These are phyloP conservation scores for Stromatinia cepivora DNA, from an alignment of 2,329 filamentous ascomycete species.

Conservation along the genomic window DNA sequence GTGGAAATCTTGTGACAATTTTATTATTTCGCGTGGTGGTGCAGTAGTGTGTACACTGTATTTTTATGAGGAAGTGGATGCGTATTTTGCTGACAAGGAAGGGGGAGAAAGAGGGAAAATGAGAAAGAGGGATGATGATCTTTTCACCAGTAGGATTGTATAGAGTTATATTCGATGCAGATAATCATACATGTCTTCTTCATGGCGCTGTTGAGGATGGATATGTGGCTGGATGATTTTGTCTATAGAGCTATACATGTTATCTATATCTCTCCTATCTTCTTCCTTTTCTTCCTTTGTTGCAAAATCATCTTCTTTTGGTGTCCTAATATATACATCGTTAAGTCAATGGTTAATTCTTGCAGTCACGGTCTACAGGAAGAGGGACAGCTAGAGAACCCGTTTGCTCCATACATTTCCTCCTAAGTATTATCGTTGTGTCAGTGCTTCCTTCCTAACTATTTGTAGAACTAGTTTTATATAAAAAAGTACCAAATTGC, in stretches of 20 bases:
- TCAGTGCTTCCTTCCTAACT: constrained; percentile 8
- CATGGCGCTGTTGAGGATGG: neutral
- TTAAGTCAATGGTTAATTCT: neutral
- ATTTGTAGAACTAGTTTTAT: constrained; percentile 5
- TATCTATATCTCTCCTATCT: neutral
- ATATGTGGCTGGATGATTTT: neutral
- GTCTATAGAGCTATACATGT: neutral
- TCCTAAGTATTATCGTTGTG: constrained; percentile 14
- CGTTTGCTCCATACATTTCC: neutral
- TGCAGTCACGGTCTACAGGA: constrained; percentile 14
- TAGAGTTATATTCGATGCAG: neutral
- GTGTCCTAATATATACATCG: neutral
- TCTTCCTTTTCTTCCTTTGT: neutral
- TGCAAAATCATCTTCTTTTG: neutral
- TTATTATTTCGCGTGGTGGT: constrained; percentile 10
- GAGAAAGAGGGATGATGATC: neutral
- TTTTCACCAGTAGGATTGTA: neutral
- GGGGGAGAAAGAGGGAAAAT: neutral
- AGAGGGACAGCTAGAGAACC: too few species aligned
- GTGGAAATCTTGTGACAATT: constrained; percentile 10
- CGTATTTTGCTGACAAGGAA: neutral
- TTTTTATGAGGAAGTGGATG: neutral
- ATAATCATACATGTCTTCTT: neutral
- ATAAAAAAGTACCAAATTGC: neutral
- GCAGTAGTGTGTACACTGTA: constrained; percentile 3